Conservation (phyloP, 139 green algal genomes). For the Chlorella sp. region DNA sequence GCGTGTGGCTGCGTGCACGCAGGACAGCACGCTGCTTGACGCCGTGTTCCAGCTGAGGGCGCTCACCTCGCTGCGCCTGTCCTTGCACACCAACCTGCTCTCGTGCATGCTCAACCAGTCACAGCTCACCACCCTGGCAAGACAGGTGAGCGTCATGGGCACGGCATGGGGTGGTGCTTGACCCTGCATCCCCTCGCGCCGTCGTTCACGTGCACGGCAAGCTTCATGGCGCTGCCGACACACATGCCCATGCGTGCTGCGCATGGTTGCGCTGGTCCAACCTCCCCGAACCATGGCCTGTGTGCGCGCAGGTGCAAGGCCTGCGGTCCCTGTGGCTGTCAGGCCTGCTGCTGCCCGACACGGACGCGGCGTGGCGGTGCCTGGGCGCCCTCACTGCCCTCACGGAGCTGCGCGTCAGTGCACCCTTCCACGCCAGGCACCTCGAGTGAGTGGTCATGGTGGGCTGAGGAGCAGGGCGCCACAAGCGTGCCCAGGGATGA, state of each 20-base stretch:
- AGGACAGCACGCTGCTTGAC: slow-evolving; percentile 1
- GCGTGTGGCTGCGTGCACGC: background rate
- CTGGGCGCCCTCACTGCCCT: background rate
- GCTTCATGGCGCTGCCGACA: no score
- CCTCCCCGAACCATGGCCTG: no score
- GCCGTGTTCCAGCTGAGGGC: background rate
- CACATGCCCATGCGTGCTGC: no score
- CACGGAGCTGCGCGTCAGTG: background rate
- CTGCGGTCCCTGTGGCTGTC: background rate
- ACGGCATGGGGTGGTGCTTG: no score
- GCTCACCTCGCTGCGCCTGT: background rate
- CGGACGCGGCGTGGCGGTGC: background rate
- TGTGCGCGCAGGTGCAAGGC: background rate
- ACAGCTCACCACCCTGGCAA: background rate
- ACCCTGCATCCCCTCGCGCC: no score
- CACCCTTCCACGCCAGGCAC: background rate
- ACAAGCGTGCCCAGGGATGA: no score
- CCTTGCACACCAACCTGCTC: background rate
- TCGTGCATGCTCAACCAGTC: background rate
- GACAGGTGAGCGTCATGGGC: no score
- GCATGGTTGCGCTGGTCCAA: no score
- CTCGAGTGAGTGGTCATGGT: background rate
- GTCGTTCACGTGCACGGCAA: no score
- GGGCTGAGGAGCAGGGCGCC: no score
- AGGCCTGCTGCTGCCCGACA: slow-evolving; percentile 1